A percentile compares a stretch with the other conserved stretches of the same genome.
Conservation (phyloP, 305 asterid genomes). For the Ajuga reptans region DNA sequence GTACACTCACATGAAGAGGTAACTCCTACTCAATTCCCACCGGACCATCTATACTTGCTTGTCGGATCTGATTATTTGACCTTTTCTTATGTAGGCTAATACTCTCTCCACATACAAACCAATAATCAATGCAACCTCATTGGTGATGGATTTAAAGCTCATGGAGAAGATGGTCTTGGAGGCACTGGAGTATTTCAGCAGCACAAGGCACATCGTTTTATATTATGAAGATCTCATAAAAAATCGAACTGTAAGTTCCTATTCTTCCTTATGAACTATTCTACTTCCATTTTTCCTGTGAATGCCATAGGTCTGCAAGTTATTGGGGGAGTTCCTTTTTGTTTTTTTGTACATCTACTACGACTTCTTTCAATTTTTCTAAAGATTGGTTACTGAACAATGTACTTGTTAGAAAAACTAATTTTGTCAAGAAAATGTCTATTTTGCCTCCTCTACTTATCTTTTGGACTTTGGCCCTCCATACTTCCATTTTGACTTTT, state of each 20-base stretch:
- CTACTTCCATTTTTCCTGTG: neutral
- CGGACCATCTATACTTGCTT: neutral
- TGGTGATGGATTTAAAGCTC: slow-evolving; percentile 44
- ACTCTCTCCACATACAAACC: slow-evolving; percentile 75
- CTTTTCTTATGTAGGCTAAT: slow-evolving; percentile 44
- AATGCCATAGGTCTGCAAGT: neutral
- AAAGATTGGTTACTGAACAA: neutral
- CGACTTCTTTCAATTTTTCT: too few relatives aligned
- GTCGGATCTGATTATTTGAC: neutral
- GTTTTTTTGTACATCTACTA: too few relatives aligned
- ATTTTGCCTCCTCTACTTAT: too few relatives aligned
- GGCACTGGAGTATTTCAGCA: slow-evolving; percentile 53
- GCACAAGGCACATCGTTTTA: slow-evolving; percentile 53
- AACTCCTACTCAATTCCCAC: neutral
- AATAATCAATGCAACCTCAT: slow-evolving; percentile 40
- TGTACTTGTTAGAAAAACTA: neutral
- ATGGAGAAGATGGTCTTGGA: slow-evolving; percentile 50
- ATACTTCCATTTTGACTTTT: too few relatives aligned
- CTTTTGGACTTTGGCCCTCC: too few relatives aligned
- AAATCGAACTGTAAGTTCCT: slow-evolving; percentile 54
- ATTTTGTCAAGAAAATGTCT: too few relatives aligned
- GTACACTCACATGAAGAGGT: slow-evolving; percentile 85
- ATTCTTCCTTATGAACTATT: too few relatives aligned
- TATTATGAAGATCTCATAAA: slow-evolving; percentile 73
- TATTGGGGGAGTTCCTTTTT: too few relatives aligned